Base-by-base conservation (phyloP, 169 alveolate genomes). In the Cyclospora cayetanensis region DNA sequence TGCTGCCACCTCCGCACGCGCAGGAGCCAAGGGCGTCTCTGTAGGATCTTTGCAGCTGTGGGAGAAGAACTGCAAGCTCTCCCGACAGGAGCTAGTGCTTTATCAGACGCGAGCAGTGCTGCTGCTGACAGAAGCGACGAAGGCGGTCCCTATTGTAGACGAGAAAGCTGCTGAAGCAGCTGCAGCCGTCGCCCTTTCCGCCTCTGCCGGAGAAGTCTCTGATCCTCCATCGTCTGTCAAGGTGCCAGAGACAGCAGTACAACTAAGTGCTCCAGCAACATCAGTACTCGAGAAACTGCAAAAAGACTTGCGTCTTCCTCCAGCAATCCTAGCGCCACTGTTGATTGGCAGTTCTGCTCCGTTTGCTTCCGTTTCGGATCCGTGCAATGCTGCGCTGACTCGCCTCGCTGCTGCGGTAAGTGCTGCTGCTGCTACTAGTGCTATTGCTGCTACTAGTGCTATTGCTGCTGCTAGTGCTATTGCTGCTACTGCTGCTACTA, bases 51-150 rank as follows among this genome's bases (percentile, higher is more conserved):
- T 80, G 74, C n/a, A 35, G 89, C 76, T 80, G 52, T 80, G 89
- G 89, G 88, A 31, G 39, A 46, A 50, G 15, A 25, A 74, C 37
- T 80, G 89, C 50, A 46, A 53, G 52, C 70, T 80, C 25, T 80
- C 89, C 0, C 50, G 89, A 1, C 89, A 80, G 31, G 89, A 80
- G 4, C 43, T 80, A 15, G 89, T 80, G 70, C 70, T 80, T 46
- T 74, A 80, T 3, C 89, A 80, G 72, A 52, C 89, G 53, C 89
- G 89, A 4, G 89, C 89, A 29, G 89, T 52, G 76, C 50, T n/a
- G 72, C 27, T 80, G 76, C 74, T 80, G 76, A 80, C 89, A 18
- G 63, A 52, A 34, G 89, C 74, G 25, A 35, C 89, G 29, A 15
- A 65, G n/a, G 74, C 89, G 20, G 89, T 53, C 34, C 53, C 34